Percentiles rank a stretch among this genome's conserved stretches.
These are phyloP conservation scores for Boletus insuetus DNA, from an alignment of 768 basidiomycete species.

Conservation along the genomic window DNA sequence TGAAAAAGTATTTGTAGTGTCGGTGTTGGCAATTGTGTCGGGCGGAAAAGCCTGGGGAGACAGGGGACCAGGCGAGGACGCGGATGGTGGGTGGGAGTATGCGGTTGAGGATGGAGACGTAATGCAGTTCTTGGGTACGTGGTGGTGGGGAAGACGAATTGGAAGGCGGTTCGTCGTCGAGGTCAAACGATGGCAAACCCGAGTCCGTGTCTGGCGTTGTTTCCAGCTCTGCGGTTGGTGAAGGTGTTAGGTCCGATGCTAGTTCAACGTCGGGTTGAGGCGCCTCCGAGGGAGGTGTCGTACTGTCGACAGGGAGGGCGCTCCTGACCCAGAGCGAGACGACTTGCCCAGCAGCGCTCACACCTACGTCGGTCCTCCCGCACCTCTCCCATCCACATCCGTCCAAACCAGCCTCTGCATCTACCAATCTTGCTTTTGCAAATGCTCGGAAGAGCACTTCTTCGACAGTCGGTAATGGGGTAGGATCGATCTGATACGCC, in stretches of 20 bases:
- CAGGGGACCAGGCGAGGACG: constrained; percentile 91
- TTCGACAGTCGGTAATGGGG: constrained; percentile 88
- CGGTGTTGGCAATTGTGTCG: constrained; percentile 83
- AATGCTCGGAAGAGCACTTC: constrained; percentile 80
- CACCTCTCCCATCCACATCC: constrained; percentile 91
- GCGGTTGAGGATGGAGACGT: constrained; percentile 78
- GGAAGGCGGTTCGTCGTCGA: constrained; percentile 38
- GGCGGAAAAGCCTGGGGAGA: constrained; percentile 75
- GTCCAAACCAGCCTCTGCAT: constrained; percentile 68
- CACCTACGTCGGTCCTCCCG: constrained; percentile 92
- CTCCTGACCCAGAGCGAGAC: constrained; percentile 90
- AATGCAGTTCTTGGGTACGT: constrained; percentile 59
- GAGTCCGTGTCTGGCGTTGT: constrained; percentile 9
- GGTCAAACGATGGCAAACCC: constrained; percentile 31
- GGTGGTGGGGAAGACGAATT: constrained; percentile 28
- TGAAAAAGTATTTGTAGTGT: constrained; percentile 99
- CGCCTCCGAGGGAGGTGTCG: background rate
- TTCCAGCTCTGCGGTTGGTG: background rate
- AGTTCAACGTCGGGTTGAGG: constrained; percentile 1
- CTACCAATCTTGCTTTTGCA: constrained; percentile 73
- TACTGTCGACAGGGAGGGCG: constrained; percentile 36
- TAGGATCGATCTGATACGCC: constrained; percentile 69
- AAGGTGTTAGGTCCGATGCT: constrained; percentile 3
- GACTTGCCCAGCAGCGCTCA: constrained; percentile 93
- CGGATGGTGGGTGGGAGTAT: constrained; percentile 88